A percentile compares a stretch with the other conserved stretches of the same genome.
Evolutionary conservation across 192 early-diverging fungal genomes (phyloP).

Genomic region (Dissophora ornata): DNA sequence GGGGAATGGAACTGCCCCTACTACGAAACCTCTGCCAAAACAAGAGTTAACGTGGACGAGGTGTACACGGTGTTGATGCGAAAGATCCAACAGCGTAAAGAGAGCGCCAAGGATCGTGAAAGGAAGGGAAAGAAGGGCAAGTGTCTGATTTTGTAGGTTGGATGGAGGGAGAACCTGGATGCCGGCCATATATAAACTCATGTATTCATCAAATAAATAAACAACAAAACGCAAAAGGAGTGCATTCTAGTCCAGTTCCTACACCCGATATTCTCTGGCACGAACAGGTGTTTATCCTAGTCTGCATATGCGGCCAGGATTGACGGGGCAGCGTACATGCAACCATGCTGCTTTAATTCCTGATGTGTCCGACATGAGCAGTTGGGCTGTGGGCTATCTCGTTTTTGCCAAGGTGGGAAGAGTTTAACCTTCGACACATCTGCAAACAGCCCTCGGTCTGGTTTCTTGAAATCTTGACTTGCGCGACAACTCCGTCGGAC

Average conservation of each 20-base stretch:
- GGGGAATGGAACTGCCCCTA: slow-evolving; percentile 77
- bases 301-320: too few species aligned
- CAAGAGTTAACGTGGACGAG: slow-evolving; percentile 84
- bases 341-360: too few species aligned
- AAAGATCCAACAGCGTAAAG: slow-evolving; percentile 78
- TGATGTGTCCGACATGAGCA: too few species aligned
- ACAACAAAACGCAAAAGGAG: not conserved
- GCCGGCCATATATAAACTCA: not conserved
- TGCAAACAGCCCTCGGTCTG: too few species aligned
- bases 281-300: too few species aligned
- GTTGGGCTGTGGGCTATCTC: too few species aligned
- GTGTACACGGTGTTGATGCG: slow-evolving; percentile 81
- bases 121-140: slow-evolving; percentile 49
- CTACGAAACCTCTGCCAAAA: slow-evolving; percentile 80
- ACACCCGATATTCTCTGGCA: too few species aligned
- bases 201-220: not conserved
- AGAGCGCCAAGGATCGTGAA: slow-evolving; percentile 55
- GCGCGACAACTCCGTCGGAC: too few species aligned
- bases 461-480: too few species aligned
- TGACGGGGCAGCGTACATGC: too few species aligned
- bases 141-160: slow-evolving; percentile 50
- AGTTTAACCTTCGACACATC: too few species aligned
- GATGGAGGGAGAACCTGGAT: not conserved
- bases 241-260: not conserved
- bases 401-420: not conserved